Evolutionary conservation across 176 grass and related monocot genomes (phyloP), one percentile per base, ranked within the genome.

Genomic region (Tillandsia fasciculata): DNA sequence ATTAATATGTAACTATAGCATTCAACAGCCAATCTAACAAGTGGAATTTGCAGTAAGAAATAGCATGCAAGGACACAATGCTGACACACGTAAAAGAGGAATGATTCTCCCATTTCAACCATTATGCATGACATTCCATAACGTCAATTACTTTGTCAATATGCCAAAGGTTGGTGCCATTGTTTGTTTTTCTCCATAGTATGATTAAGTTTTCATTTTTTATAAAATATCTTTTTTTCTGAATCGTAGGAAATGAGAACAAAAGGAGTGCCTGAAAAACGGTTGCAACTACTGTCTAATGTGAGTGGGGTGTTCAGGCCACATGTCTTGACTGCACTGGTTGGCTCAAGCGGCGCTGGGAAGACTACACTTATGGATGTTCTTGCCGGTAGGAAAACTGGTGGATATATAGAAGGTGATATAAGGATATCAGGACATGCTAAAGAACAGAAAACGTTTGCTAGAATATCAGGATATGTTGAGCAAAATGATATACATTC

Each of bases 401-500:
- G 82, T 1, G 89, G 89, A 26, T 83, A 83, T 59, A 88, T 88
- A 49, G 85, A 92, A 72, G 89, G 89, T 26, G 85, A 92, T 51
- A 83, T 92, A 49, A 76, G 50, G 18, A 92, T 92, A 68, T 88
- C 82, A 12, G 89, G 89, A 29, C 76, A 81, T 78, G 66, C 64
- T 67, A 92, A 92, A 74, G 85, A 88, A 63, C 89, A 92, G 72
- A 77, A 52, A 49, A 88, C 79, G 18, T 92, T 92, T 70, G 89
- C 89, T 15, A 82, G 89, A 83, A 73, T 92, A 71, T 65, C 89
- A n/a, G 89, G 89, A 71, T 92, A 92, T 78, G 89, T 92, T 65
- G 89, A 92, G 54, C 89, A 92, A 84, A 91, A 82, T 76, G 85
- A 91, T 50, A 91, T 91, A 52, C 84, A 91, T 63, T 91, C 88